A percentile compares a stretch with the other conserved stretches of the same genome.
These are phyloP conservation scores for Beauveria sp. DNA, from an alignment of 2,329 filamentous ascomycete species.

Conservation along the genomic window DNA sequence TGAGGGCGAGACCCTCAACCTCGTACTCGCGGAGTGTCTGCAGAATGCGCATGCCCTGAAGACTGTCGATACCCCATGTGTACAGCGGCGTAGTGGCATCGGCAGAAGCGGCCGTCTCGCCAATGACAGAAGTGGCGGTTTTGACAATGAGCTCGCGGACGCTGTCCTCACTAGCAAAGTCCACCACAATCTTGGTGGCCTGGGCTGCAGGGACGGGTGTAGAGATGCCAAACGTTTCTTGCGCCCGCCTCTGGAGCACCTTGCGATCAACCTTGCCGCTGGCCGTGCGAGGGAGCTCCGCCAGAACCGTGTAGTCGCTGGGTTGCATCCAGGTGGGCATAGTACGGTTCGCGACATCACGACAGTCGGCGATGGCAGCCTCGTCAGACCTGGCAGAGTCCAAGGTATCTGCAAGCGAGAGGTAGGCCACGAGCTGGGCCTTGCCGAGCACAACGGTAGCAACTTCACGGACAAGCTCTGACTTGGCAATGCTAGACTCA, in stretches of 20 bases:
- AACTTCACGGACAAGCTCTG: slow-evolving; percentile 19
- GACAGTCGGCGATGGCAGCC: slow-evolving; percentile 3
- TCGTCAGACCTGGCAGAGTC: neutral
- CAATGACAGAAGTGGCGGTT: slow-evolving; percentile 2
- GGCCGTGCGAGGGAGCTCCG: slow-evolving; percentile 11
- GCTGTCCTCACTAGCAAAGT: slow-evolving; percentile 4
- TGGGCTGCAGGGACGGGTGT: neutral
- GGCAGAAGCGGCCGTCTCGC: neutral
- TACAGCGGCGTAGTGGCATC: slow-evolving; percentile 5
- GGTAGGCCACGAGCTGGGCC: slow-evolving; percentile 10
- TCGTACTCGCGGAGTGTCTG: slow-evolving; percentile 4
- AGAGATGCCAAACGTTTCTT: neutral
- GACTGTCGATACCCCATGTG: slow-evolving; percentile 11
- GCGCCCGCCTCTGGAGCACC: slow-evolving; percentile 7
- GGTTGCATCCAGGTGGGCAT: slow-evolving; percentile 10
- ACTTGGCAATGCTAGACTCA: slow-evolving; percentile 6
- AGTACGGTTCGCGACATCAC: slow-evolving; percentile 7
- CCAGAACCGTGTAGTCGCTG: slow-evolving; percentile 5
- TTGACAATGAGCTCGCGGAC: slow-evolving; percentile 2
- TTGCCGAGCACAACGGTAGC: slow-evolving; percentile 38
- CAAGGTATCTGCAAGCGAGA: neutral
- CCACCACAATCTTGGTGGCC: neutral
- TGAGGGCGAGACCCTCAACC: slow-evolving; percentile 3
- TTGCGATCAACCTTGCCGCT: slow-evolving; percentile 12
- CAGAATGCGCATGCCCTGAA: slow-evolving; percentile 7